Base-by-base conservation (phyloP, 2,329 filamentous ascomycete species). In the Teratosphaeria gauchensis region DNA sequence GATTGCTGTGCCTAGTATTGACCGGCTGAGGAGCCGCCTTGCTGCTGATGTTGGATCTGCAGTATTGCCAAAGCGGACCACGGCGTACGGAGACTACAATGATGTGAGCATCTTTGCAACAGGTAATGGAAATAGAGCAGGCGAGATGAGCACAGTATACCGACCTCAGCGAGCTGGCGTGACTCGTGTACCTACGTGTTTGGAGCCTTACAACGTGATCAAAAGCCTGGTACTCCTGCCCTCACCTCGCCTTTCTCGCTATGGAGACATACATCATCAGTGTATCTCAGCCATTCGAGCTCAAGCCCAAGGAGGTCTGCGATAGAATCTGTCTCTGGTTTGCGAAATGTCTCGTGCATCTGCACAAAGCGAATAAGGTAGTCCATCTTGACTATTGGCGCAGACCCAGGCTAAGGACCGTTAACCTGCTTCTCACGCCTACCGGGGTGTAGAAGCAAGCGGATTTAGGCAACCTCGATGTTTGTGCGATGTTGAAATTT, bases 281-380 rank as follows among this genome's bases (percentile, higher is more conserved):
- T 82, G 72, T 97, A 96, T 7, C 79, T 82, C n/a, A 92, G 66
- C 61, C 96, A 81, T 64, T 89, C 80, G 56, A 96, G 71, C 28
- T 86, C 74, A 38, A 94, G 77, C 9, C 80, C 80, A 58, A 85
- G 82, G 4, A 92, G 72, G 9, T 84, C 77, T 3, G 90, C 91
- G 21, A 99, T 78, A 28, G 94, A 86, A 68, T 92, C 78, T 14
- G 96, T 82, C 74, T 99, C 94, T 2, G 92, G 84, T 58, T 85
- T 79, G 46, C 92, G 87, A 72, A 99, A 99, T n/a, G 84, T 87
- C 77, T 96, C 90, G 73, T 97, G 92, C 59, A 83, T 80, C 74
- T 97, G 94, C 52, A 87, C 88, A 71, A 97, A 91, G 67, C 92
- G 89, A 63, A 99, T 85, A 61, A 99, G 81, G 70, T 89, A 97